These are phyloP conservation scores for Podospora pseudocomata DNA, from an alignment of 495 filamentous ascomycete species.

Conservation along the genomic window DNA sequence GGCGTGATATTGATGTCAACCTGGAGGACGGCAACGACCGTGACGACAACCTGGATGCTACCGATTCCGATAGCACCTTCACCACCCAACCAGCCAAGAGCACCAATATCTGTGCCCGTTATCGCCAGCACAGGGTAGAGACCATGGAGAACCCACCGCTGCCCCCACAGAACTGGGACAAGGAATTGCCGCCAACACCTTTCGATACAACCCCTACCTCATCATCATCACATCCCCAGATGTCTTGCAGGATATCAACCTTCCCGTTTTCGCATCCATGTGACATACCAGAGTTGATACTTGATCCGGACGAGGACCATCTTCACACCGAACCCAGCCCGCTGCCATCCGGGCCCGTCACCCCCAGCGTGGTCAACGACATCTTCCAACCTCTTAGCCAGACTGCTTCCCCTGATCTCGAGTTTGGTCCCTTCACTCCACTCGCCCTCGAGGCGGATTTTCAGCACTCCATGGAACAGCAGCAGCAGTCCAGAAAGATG, in stretches of 20 bases:
- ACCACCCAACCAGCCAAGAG: not conserved
- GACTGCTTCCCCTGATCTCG: constrained; percentile 12
- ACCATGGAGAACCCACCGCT: not conserved
- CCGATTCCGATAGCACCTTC: not conserved
- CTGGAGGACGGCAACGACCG: constrained; percentile 1
- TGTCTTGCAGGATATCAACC: constrained; percentile 20
- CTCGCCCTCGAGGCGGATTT: not conserved
- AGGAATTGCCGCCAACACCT: constrained; percentile 11
- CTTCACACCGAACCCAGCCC: constrained; percentile 5
- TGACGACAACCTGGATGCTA: not conserved
- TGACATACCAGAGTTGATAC: constrained; percentile 22
- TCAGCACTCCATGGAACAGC: not conserved
- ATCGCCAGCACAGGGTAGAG: not conserved
- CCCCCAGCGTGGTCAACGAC: constrained; percentile 17
- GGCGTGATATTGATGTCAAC: constrained; percentile 19
- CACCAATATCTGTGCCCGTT: not conserved
- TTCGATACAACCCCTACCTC: constrained; percentile 9
- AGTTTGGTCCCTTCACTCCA: constrained; percentile 12
- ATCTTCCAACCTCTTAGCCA: constrained; percentile 16
- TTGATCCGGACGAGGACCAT: constrained; percentile 16
- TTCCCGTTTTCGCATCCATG: constrained; percentile 19
- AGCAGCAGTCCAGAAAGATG: constrained; percentile 4
- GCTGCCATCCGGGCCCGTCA: constrained; percentile 6
- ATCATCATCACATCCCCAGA: constrained; percentile 12
- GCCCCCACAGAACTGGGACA: constrained; percentile 1